Evolutionary conservation across 129 eudicot genomes (phyloP), one percentile per base, ranked within the genome.

Genomic region (Artemisia tridentata): DNA sequence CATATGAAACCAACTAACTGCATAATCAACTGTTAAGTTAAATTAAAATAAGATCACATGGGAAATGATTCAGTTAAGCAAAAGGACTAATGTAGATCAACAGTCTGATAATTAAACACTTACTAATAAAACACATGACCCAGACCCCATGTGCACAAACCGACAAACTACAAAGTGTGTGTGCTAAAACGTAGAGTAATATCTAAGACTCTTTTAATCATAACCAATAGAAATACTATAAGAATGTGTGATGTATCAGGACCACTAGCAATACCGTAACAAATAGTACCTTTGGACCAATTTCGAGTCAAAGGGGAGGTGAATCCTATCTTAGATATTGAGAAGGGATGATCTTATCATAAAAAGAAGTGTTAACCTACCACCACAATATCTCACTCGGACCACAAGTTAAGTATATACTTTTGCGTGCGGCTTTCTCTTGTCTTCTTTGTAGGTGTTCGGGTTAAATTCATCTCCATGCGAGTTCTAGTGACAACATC

Each of bases 251-350:
- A 29, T 4, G 23, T 27, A 27, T 34, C 55, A 56, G 78, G 78
- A 72, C 82, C 78, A 72, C 78, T 38, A 78, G 52, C 52, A 75
- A 67, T 67, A 17, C 61, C 68, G 21, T 47, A 23, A 31, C 59
- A 64, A 72, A 25, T 19, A 45, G 53, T 45, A 56, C 56, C 72
- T 65, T 19, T 75, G 72, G 23, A 71, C 72, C 72, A 46, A 2
- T 7, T 3, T 62, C 21, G 18, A 65, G 68, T 72, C 64, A 61
- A 78, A 66, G 19, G 10, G 31, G 72, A 65, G 63, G 73, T 65
- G 73, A 65, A 65, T 64, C 54, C 8, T 60, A 56, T 56, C 67
- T 55, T 65, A 65, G 50, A 25, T 78, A 31, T 25, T 49, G 31
- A 55, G n/a, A 71, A 72, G 62, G 62, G 60, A 56, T 49, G 38